Conservation (phyloP, 768 basidiomycete genomes). For the Rhizopogon sp. region DNA sequence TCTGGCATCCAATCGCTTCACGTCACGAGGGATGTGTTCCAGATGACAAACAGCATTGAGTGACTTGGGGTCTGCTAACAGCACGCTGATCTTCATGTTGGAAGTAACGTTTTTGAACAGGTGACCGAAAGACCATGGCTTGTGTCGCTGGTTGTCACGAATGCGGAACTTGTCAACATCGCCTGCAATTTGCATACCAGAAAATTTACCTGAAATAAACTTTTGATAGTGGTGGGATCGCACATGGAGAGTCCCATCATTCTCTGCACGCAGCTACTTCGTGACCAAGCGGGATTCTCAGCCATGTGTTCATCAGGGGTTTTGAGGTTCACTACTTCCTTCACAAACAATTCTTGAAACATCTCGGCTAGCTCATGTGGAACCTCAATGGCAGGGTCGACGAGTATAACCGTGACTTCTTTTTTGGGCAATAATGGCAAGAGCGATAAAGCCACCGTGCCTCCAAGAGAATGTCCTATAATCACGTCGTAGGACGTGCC, state of each 20-base stretch:
- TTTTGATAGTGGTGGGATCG: background rate
- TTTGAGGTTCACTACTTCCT: background rate
- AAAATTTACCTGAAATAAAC: background rate
- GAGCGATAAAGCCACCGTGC: slow-evolving; percentile 8
- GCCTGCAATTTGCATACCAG: too few relatives aligned
- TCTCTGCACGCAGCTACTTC: slow-evolving; percentile 2
- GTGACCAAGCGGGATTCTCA: slow-evolving; percentile 14
- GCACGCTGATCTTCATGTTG: slow-evolving; percentile 10
- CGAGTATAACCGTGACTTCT: background rate
- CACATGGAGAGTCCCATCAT: slow-evolving; percentile 1
- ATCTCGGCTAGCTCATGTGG: background rate
- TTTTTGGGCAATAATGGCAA: slow-evolving; percentile 7
- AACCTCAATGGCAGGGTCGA: slow-evolving; percentile 8
- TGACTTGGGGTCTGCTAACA: slow-evolving; percentile 17
- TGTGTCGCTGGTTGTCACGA: slow-evolving; percentile 4
- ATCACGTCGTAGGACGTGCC: slow-evolving; percentile 8
- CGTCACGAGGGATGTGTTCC: slow-evolving; percentile 6
- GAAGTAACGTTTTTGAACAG: background rate
- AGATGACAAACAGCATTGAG: background rate
- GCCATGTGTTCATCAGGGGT: background rate
- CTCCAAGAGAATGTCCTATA: slow-evolving; percentile 17
- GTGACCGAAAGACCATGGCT: slow-evolving; percentile 14
- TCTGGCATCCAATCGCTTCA: background rate
- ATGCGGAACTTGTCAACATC: background rate
- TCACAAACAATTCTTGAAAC: background rate